These are phyloP conservation scores for Echites panduratus DNA, from an alignment of 257 asterid species.

Conservation along the genomic window DNA sequence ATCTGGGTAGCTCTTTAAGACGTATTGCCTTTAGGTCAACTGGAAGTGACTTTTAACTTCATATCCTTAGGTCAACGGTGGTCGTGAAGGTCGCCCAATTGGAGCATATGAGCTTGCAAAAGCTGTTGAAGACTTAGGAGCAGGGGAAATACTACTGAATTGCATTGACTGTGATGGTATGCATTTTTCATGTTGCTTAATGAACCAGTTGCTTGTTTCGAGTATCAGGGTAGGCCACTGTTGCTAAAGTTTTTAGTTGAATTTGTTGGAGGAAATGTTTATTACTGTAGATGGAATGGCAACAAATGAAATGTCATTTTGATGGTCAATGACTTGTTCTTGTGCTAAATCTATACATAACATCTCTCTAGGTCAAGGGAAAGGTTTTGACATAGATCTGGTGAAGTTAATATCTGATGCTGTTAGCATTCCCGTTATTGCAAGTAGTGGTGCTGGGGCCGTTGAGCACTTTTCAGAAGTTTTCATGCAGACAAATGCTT, in stretches of 20 bases:
- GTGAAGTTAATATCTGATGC: conserved; percentile 85
- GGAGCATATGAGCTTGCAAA: conserved; percentile 98
- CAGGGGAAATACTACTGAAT: conserved; percentile 93
- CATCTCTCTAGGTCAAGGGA: conserved; percentile 76
- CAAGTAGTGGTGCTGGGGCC: conserved; percentile 94
- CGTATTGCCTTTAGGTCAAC: not conserved
- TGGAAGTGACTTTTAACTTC: conserved; percentile 1
- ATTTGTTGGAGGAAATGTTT: not conserved
- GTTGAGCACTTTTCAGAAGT: conserved; percentile 86
- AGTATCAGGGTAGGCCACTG: not conserved
- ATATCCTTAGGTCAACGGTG: conserved; percentile 71
- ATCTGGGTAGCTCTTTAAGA: not conserved
- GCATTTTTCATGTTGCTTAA: conserved; percentile 3
- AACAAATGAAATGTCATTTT: not conserved
- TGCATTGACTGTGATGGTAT: conserved; percentile 96
- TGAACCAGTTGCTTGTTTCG: not conserved
- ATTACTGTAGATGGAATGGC: too few species aligned
- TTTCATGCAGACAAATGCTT: conserved; percentile 78
- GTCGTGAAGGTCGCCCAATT: conserved; percentile 90
- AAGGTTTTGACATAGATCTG: conserved; percentile 81
- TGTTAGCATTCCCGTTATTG: conserved; percentile 86
- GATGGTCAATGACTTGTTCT: not conserved
- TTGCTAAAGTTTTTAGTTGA: not conserved
- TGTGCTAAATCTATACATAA: not conserved
- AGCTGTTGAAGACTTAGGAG: conserved; percentile 95